Base-by-base conservation (phyloP, 768 basidiomycete species). In the Calvatia gigantea region DNA sequence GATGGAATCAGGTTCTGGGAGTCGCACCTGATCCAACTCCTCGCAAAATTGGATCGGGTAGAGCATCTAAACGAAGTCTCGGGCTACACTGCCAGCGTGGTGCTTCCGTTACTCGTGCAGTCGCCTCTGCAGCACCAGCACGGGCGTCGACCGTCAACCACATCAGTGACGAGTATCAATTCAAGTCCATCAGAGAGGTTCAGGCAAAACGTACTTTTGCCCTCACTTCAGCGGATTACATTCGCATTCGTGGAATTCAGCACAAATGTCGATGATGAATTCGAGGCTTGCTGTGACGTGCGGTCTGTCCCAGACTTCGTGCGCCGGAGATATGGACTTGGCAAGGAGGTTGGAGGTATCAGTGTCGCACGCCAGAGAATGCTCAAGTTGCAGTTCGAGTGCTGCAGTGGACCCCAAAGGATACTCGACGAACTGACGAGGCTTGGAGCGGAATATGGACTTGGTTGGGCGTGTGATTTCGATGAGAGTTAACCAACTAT, bases 401-500 rank as follows among this genome's bases (percentile, higher is more conserved):
- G 52, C 32, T 54, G 52, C 21, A 54, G 52, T 19, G 52, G 52
- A 15, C 52, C 52, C 7, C 33, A 27, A 23, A 25, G 32, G 31
- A 46, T 54, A 37, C 39, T 54, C 1, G 52, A 54, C n/a, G 52
- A 54, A n/a, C 52, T 54, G 31, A 33, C 9, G 32, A 31, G 33
- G 7, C 21, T 46, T 5, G 33, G 52, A 15, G 43, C 46, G 7
- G 43, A 54, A 12, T 54, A 46, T 44, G 21, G 32, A 33, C 43
- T 54, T 3, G 52, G 52, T 8, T 54, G 52, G 52, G 52, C 52
- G 23, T 54, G 52, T 46, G 52, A 54, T 35, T 54, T 54, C 15
- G 52, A 54, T 14, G 49, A 42, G 8, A n/a, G n/a, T n/a, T n/a
- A n/a, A n/a, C n/a, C n/a, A n/a, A n/a, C n/a, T n/a, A n/a, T n/a